Conservation (phyloP, 495 filamentous ascomycete species). For the Trichoderma erinaceum region DNA sequence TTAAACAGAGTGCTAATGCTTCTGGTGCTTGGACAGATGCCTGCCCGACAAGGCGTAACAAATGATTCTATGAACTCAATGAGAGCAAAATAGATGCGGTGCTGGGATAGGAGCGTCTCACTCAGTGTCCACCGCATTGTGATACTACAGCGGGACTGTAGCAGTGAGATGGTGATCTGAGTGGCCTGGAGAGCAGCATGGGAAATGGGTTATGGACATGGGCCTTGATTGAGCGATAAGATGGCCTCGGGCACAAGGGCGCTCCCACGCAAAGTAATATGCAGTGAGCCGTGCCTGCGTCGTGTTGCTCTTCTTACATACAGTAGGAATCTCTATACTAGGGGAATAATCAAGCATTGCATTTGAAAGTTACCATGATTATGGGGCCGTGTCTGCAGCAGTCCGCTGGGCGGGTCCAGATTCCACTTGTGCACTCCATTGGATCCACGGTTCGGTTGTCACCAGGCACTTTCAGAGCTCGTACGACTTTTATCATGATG, state of each 20-base stretch:
- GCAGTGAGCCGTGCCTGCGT: not conserved
- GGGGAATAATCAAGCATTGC: slow-evolving; percentile 2
- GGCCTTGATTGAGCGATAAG: not conserved
- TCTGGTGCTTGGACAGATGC: slow-evolving; percentile 27
- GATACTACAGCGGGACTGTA: not conserved
- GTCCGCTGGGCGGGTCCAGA: no score
- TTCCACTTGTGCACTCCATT: no score
- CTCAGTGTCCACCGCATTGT: not conserved
- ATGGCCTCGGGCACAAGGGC: not conserved
- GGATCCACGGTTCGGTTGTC: not conserved
- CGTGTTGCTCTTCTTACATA: not conserved
- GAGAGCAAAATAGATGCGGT: slow-evolving; percentile 2
- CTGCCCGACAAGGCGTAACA: slow-evolving; percentile 36
- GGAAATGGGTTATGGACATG: not conserved
- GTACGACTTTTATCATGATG: not conserved
- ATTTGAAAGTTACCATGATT: not conserved
- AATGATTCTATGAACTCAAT: slow-evolving; percentile 36
- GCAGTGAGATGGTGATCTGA: not conserved
- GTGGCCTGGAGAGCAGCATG: not conserved
- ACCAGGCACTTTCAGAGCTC: not conserved
- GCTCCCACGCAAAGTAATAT: not conserved
- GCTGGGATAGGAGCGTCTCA: not conserved
- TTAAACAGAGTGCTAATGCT: not conserved
- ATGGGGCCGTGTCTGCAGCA: no score
- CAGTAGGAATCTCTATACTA: not conserved